Evolutionary conservation across 106 monocot genomes (phyloP).

Genomic region (Xerophyta viscosa): DNA sequence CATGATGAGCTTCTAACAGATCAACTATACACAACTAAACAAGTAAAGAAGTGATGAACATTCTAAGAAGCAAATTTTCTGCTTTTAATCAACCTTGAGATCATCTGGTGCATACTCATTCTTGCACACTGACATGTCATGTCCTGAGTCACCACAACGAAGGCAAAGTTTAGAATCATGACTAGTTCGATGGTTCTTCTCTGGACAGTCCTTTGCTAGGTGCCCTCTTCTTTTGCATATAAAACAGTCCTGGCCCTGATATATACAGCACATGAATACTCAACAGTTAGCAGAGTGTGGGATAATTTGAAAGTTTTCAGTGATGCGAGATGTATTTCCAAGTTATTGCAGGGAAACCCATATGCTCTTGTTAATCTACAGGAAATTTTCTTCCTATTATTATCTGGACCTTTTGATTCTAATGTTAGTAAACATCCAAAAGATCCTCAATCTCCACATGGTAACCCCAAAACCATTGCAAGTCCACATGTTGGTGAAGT

Average conservation of each 20-base stretch:
- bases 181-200: constrained; percentile 39
- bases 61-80: no score
- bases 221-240: constrained; percentile 86
- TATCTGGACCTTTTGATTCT: no score
- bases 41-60: background rate
- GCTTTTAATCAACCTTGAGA: constrained; percentile 31
- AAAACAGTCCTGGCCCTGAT: constrained; percentile 61
- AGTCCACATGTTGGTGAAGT: no score
- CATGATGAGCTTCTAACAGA: background rate
- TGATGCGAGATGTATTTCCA: no score
- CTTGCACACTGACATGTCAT: constrained; percentile 72
- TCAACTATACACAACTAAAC: background rate
- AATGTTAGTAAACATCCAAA: no score
- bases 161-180: constrained; percentile 51
- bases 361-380: no score
- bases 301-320: no score
- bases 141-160: constrained; percentile 67
- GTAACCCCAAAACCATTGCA: no score
- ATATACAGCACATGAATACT: background rate
- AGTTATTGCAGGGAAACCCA: no score
- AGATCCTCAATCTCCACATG: no score
- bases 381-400: no score
- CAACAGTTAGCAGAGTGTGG: no score
- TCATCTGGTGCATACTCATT: constrained; percentile 51
- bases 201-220: constrained; percentile 68